Percentiles rank a stretch among this genome's conserved stretches.
Conservation (phyloP, 2,329 filamentous ascomycete species). For the Colletotrichum truncatum region DNA sequence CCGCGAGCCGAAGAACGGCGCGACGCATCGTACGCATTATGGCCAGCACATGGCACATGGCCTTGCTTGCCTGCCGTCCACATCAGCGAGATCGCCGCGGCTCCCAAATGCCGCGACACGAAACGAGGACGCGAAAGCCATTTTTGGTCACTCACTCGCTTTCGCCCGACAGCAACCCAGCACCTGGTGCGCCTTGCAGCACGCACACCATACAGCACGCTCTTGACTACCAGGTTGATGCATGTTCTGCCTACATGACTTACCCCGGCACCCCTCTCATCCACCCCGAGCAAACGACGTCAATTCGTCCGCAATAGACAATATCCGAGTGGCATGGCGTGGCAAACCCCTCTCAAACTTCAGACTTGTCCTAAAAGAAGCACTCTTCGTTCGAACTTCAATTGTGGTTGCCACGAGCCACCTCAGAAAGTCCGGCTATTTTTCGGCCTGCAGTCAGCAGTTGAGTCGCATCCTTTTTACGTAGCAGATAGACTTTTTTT, state of each 20-base stretch:
- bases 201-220: background rate
- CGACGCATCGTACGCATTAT: conserved; percentile 6
- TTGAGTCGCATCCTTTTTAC: background rate
- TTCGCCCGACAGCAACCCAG: background rate
- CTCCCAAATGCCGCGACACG: conserved; percentile 11
- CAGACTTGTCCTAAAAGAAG: background rate
- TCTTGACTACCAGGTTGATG: background rate
- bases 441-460: background rate
- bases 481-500: background rate
- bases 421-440: background rate
- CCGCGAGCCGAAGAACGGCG: background rate
- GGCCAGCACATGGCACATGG: conserved; percentile 6
- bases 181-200: conserved; percentile 3
- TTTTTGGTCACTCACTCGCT: background rate
- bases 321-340: background rate
- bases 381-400: background rate
- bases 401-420: background rate
- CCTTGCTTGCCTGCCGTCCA: background rate
- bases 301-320: conserved; percentile 8
- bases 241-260: background rate
- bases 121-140: conserved; percentile 23
- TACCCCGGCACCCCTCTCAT: background rate
- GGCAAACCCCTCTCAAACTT: background rate
- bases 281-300: background rate
- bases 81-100: background rate